These are phyloP conservation scores for Aspergillus brunneoviolaceus DNA, from an alignment of 2,329 filamentous ascomycete species.

Conservation along the genomic window DNA sequence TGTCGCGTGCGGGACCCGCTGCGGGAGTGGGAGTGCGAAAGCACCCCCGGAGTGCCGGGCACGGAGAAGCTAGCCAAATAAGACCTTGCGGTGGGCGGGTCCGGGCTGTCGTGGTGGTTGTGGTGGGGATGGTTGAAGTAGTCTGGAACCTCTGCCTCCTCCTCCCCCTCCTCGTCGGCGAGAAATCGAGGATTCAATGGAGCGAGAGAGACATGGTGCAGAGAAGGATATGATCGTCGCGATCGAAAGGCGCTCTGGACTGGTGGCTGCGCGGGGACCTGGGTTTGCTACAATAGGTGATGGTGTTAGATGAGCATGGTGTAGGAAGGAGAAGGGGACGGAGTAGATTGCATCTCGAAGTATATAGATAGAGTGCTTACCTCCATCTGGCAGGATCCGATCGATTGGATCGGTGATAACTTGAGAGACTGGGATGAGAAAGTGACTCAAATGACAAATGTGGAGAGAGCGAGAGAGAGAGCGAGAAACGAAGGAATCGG, in stretches of 20 bases:
- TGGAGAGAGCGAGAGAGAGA: background rate
- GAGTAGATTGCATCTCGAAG: background rate
- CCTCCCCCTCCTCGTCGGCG: conserved; percentile 34
- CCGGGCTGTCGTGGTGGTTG: conserved; percentile 16
- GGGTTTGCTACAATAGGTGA: conserved; percentile 4
- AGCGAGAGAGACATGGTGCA: conserved; percentile 61
- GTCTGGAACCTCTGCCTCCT: conserved; percentile 21
- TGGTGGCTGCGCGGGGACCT: conserved; percentile 12
- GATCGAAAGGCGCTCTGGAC: conserved; percentile 36
- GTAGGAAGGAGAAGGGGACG: background rate
- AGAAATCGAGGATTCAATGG: conserved; percentile 57
- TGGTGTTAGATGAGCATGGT: background rate
- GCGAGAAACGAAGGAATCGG: background rate
- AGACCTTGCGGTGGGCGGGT: conserved; percentile 32
- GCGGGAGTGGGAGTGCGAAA: conserved; percentile 44
- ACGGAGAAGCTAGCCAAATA: conserved; percentile 45
- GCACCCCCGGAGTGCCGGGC: conserved; percentile 43
- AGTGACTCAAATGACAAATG: background rate
- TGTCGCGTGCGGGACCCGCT: conserved; percentile 38
- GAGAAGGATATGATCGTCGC: conserved; percentile 59
- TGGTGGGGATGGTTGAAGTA: conserved; percentile 28
- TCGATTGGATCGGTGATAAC: background rate
- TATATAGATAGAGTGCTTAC: conserved; percentile 1
- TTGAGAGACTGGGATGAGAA: background rate
- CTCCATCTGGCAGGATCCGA: conserved; percentile 6